Evolutionary conservation across 2,329 filamentous ascomycete species (phyloP), one percentile per base, ranked within the genome.

Genomic region (Sarocladium strictum): DNA sequence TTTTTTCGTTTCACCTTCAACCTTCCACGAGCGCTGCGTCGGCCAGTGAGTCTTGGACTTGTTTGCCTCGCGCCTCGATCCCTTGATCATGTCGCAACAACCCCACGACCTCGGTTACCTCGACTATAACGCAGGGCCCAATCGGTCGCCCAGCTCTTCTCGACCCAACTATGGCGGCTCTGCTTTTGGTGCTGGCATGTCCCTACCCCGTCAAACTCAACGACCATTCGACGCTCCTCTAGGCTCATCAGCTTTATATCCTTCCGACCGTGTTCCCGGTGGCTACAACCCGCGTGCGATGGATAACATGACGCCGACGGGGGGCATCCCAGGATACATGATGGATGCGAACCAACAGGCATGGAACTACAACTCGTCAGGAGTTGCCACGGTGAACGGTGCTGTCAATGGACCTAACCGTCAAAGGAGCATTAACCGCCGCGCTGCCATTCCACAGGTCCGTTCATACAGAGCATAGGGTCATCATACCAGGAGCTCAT

Each of bases 171-270:
- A 79, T 59, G 65, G 61, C 33, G 56, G 79, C 76, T 53, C 50
- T 38, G 32, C 50, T 33, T 86, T 76, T 76, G 79, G 56, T 74
- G 67, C 66, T 14, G 72, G 71, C 26, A 60, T 75, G 43, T 73
- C 72, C 7, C 65, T 76, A 12, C 73, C 73, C 12, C 66, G 73
- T 26, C 73, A 76, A 67, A 76, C 84, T 41, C 92, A 90, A 62
- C 83, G 90, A 62, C 87, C 88, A 61, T 89, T 92, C 67, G 90
- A 96, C 65, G 82, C 79, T 57, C 83, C 84, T 55, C 79, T 90
- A 65, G 71, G 70, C 40, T 73, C 74, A 0, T 80, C 84, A 51
- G 83, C 82, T 56, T 76, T 92, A 53, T 96, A 93, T 70, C 76
- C 78, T 15, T 77, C 81, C 53, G 89, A 94, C 71, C 71, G 87